A percentile compares a stretch with the other conserved stretches of the same genome.
Evolutionary conservation across 2,329 filamentous ascomycete species (phyloP).

Genomic region (Ophiostoma fasciatum): DNA sequence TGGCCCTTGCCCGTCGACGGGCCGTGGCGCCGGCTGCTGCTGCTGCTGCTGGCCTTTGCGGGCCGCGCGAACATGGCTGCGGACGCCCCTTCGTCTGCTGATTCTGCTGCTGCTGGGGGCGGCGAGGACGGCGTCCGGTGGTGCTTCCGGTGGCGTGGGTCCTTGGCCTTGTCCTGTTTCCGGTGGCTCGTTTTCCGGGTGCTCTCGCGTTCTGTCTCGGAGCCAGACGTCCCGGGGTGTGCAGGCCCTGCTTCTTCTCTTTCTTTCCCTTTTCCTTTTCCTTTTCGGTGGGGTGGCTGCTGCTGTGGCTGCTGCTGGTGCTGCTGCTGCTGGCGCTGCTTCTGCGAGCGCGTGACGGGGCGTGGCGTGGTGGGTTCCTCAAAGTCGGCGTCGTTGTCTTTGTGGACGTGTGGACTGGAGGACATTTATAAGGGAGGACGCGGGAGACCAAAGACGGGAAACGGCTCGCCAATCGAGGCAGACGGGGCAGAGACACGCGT

Average conservation of each 20-base stretch:
- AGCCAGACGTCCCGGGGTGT: too few species aligned
- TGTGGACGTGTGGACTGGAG: slow-evolving; percentile 6
- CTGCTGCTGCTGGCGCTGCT: background rate
- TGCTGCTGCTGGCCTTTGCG: slow-evolving; percentile 12
- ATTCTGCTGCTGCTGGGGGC: background rate
- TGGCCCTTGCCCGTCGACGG: slow-evolving; percentile 25
- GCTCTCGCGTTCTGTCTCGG: too few species aligned
- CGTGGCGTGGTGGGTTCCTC: slow-evolving; percentile 1
- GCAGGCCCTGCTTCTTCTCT: too few species aligned
- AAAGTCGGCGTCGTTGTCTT: background rate
- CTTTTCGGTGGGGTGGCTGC: too few species aligned
- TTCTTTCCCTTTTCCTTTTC: slow-evolving; percentile 1
- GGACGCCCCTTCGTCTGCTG: background rate
- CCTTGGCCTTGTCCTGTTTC: background rate
- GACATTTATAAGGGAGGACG: slow-evolving; percentile 8
- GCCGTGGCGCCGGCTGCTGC: slow-evolving; percentile 10
- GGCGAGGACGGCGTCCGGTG: background rate
- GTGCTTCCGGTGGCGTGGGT: background rate
- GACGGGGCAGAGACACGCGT: background rate
- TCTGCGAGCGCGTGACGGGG: background rate
- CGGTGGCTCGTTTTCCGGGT: background rate
- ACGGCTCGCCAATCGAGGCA: too few species aligned
- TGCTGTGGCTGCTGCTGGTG: too few species aligned
- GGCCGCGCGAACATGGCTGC: slow-evolving; percentile 14
- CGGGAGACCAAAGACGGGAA: background rate